Evolutionary conservation across 805 yeast genomes (phyloP).

Genomic region (Torulaspora franciscae): DNA sequence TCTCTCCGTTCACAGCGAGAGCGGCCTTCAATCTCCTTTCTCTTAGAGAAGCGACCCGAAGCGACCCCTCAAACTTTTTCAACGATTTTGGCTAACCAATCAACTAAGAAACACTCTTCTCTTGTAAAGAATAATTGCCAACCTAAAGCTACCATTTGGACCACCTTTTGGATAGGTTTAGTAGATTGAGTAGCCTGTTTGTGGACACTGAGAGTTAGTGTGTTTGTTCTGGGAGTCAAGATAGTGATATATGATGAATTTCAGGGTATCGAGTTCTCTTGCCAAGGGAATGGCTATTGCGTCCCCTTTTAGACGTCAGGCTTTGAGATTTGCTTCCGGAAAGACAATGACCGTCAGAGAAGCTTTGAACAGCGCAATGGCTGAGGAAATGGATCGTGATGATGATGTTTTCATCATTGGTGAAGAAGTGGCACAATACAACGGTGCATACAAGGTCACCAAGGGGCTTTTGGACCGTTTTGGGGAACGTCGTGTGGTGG

Average conservation of each 20-base stretch:
- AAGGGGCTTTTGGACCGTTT: conserved; percentile 92
- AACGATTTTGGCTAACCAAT: not conserved
- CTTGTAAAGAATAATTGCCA: not conserved
- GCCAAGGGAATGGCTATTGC: conserved; percentile 17
- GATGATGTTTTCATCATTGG: conserved; percentile 93
- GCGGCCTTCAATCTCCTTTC: conserved; percentile 15
- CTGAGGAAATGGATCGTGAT: conserved; percentile 96
- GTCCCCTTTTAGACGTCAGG: conserved; percentile 11
- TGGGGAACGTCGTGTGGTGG: conserved; percentile 89
- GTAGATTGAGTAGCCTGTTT: not conserved
- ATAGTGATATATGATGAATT: conserved; percentile 9
- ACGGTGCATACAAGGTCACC: conserved; percentile 97
- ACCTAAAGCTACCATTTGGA: not conserved
- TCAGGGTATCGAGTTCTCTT: conserved; percentile 14
- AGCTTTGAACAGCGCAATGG: conserved; percentile 89
- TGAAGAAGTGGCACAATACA: conserved; percentile 98
- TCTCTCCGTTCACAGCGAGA: conserved; percentile 2
- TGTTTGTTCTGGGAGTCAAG: not conserved
- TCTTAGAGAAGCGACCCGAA: conserved; percentile 8
- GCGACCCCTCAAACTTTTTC: conserved; percentile 12
- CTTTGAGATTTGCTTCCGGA: conserved; percentile 36
- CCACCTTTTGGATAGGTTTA: not conserved
- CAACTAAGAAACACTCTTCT: not conserved
- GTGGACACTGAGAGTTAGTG: not conserved
- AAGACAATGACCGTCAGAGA: conserved; percentile 90